Conservation (phyloP, 2,329 filamentous ascomycete species). For the Dothistroma pini region DNA sequence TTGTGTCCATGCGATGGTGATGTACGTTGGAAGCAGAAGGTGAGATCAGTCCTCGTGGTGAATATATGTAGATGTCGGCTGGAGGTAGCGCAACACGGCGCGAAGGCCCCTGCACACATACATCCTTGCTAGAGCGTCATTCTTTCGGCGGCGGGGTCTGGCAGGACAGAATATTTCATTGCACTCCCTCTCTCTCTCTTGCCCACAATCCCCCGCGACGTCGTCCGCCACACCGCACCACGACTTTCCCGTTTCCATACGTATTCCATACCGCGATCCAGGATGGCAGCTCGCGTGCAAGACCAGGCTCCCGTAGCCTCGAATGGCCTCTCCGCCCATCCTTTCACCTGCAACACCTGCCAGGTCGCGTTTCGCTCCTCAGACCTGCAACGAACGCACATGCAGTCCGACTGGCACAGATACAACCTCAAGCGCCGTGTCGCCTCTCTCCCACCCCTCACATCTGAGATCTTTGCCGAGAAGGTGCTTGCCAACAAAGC, state of each 20-base stretch:
- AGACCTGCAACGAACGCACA: constrained; percentile 89
- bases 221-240: not conserved
- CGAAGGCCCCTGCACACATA: not conserved
- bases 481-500: constrained; percentile 92
- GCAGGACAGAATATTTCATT: not conserved
- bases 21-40: not conserved
- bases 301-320: constrained; percentile 15
- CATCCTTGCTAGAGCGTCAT: not conserved
- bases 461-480: constrained; percentile 89
- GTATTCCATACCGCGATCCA: constrained; percentile 2
- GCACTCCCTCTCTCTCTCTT: not conserved
- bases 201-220: not conserved
- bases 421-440: constrained; percentile 88
- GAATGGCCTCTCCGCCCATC: constrained; percentile 54
- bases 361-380: constrained; percentile 94
- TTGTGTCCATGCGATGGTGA: not conserved
- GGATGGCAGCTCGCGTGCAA: constrained; percentile 22
- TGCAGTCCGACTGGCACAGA: constrained; percentile 93
- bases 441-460: constrained; percentile 82
- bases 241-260: too few relatives aligned
- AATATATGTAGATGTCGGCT: not conserved
- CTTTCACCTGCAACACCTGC: constrained; percentile 97
- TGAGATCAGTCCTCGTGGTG: not conserved
- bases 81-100: not conserved
- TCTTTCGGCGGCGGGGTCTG: not conserved